Evolutionary conservation across 2,329 filamentous ascomycete species (phyloP).

Genomic region (Sphaerulina musiva): DNA sequence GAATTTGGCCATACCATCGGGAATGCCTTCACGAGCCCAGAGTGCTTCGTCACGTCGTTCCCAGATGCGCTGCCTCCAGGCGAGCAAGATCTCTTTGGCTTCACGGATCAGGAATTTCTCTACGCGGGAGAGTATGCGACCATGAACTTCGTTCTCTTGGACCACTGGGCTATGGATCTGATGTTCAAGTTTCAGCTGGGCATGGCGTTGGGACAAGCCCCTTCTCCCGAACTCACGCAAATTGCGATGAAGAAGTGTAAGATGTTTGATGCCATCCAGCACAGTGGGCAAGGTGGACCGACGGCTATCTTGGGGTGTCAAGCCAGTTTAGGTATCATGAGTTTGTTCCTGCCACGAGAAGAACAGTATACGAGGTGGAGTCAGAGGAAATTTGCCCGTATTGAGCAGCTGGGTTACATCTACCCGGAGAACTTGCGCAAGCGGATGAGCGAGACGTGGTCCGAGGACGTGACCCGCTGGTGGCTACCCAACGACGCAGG

Average conservation of each 20-base stretch:
- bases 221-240: constrained; percentile 49
- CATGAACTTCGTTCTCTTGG: constrained; percentile 66
- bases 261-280: constrained; percentile 70
- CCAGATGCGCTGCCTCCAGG: constrained; percentile 43
- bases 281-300: constrained; percentile 62
- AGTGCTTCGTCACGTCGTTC: constrained; percentile 59
- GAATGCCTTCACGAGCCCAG: constrained; percentile 54
- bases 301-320: constrained; percentile 69
- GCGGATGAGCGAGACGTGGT: constrained; percentile 70
- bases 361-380: constrained; percentile 68
- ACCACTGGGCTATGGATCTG: constrained; percentile 70
- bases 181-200: constrained; percentile 74
- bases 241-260: constrained; percentile 67
- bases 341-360: constrained; percentile 74
- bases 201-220: constrained; percentile 45
- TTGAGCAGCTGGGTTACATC: constrained; percentile 78
- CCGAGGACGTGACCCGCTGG: constrained; percentile 68
- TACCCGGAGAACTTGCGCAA: constrained; percentile 67
- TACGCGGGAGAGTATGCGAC: constrained; percentile 65
- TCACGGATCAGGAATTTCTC: constrained; percentile 62
- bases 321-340: constrained; percentile 66
- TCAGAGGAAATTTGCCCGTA: constrained; percentile 66
- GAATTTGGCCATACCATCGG: constrained; percentile 47
- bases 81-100: constrained; percentile 63
- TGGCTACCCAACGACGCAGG: constrained; percentile 83